Evolutionary conservation across 345 rosid genomes (phyloP), one percentile per base, ranked within the genome.

Genomic region (Sisymbrium irio): DNA sequence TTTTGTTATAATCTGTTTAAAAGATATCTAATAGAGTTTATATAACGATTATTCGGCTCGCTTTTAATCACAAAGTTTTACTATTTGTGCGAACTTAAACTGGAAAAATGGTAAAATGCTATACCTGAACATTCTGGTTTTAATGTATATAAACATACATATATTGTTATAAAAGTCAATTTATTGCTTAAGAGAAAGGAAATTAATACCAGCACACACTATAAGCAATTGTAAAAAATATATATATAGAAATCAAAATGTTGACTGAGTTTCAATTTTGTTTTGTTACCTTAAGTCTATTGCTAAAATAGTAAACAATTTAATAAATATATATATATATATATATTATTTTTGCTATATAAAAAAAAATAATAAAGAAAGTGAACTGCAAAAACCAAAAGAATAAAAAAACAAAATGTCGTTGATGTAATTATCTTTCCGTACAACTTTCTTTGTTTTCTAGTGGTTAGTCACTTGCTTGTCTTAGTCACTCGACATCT

Each of bases 401-500:
- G 17, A 53, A 53, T 25, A 53, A 53, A 53, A 28, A 27, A 32
- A 18, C 66, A 58, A 17, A 58, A 36, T 69, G 78, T 69, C 74
- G 46, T 7, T 7, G 47, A 33, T 33, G 55, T 56, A 61, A 20
- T 67, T 39, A 68, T 51, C 64, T 63, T 49, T 62, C 79, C 79
- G 71, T 63, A 62, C 75, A 46, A 39, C 15, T 4, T n/a, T 5
- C 7, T 30, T 76, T 65, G 66, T 70, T 54, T 63, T 40, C 18
- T 69, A 70, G 54, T 69, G 59, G 36, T 69, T 57, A 36, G 8
- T 53, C n/a, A 37, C 19, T 58, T 11, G 19, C 18, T 54, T 56
- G 80, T 76, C 75, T 36, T 35, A 76, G 56, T 76, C 75, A 69
- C 25, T 22, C 2, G 59, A 64, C 59, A 33, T 61, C 11, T 76